Conservation (phyloP, 1,284 basidiomycete species). For the Cutaneotrichosporon mucoides region DNA sequence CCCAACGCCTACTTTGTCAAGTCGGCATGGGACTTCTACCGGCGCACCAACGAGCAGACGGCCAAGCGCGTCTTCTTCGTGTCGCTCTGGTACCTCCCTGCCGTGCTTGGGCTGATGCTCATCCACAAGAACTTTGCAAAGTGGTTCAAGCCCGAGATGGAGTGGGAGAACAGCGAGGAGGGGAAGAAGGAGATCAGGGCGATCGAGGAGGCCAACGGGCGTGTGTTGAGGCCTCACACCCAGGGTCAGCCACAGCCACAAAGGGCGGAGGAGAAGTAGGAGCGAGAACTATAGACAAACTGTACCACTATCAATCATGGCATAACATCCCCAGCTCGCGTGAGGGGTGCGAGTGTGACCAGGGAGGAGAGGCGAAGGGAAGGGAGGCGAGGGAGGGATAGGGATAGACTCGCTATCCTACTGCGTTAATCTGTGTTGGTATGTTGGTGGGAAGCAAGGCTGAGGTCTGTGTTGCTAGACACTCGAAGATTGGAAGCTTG, state of each 20-base stretch:
- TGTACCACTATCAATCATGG: slow-evolving; percentile 5
- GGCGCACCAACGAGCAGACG: slow-evolving; percentile 60
- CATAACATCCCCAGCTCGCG: slow-evolving; percentile 2
- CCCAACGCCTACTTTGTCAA: slow-evolving; percentile 71
- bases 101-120: slow-evolving; percentile 89
- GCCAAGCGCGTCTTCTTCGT: slow-evolving; percentile 77
- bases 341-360: background rate
- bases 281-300: slow-evolving; percentile 1
- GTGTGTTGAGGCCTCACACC: slow-evolving; percentile 1
- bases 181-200: slow-evolving; percentile 16
- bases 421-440: too few relatives aligned
- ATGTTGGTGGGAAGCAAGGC: too few relatives aligned
- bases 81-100: slow-evolving; percentile 87
- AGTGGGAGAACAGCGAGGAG: slow-evolving; percentile 20
- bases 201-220: slow-evolving; percentile 12
- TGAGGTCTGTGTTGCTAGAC: too few relatives aligned
- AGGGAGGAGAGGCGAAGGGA: background rate
- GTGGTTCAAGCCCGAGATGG: slow-evolving; percentile 52
- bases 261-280: background rate
- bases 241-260: too few relatives aligned
- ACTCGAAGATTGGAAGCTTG: too few relatives aligned
- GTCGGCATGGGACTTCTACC: slow-evolving; percentile 74
- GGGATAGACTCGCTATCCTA: too few relatives aligned
- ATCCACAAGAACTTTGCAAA: slow-evolving; percentile 77
- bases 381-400: too few relatives aligned